Conservation (phyloP, 768 basidiomycete species). For the Gloeophyllum trabeum region DNA sequence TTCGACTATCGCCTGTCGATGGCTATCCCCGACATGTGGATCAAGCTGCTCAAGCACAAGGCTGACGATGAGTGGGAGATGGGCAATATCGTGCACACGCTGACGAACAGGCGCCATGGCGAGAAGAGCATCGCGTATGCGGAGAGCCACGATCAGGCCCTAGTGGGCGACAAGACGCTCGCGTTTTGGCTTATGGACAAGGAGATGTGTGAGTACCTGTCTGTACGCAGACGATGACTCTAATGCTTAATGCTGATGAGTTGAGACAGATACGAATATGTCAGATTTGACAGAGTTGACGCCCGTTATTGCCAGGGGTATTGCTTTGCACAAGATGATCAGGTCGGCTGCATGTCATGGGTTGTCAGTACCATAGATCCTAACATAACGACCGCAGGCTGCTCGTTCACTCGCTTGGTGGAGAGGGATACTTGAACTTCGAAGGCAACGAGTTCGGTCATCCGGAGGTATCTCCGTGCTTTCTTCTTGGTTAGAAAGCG, state of each 20-base stretch:
- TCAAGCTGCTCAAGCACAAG: constrained; percentile 93
- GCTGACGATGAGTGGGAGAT: constrained; percentile 84
- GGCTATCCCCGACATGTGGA: constrained; percentile 99
- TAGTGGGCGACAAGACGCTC: constrained; percentile 97
- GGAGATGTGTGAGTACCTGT: constrained; percentile 80
- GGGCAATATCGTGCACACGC: constrained; percentile 74
- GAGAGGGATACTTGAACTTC: constrained; percentile 97
- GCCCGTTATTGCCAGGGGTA: constrained; percentile 74
- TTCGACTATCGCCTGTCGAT: constrained; percentile 98
- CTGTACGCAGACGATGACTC: not conserved
- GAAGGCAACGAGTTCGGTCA: constrained; percentile 99
- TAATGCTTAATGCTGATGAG: not conserved
- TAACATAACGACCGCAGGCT: constrained; percentile 34
- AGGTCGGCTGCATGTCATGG: constrained; percentile 36
- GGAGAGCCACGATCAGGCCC: constrained; percentile 95
- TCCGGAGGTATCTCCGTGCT: constrained; percentile 59
- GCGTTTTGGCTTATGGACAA: constrained; percentile 99
- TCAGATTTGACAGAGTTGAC: constrained; percentile 79
- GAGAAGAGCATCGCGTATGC: constrained; percentile 92
- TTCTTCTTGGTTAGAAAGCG: not conserved
- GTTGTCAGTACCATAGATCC: not conserved
- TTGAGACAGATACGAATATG: constrained; percentile 77
- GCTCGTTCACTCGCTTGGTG: constrained; percentile 85
- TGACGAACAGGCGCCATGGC: constrained; percentile 79
- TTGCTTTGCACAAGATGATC: constrained; percentile 96